phyloP scores from a whole-genome alignment of 306 rosid genomes.

The Medicago lupulina region DNA sequence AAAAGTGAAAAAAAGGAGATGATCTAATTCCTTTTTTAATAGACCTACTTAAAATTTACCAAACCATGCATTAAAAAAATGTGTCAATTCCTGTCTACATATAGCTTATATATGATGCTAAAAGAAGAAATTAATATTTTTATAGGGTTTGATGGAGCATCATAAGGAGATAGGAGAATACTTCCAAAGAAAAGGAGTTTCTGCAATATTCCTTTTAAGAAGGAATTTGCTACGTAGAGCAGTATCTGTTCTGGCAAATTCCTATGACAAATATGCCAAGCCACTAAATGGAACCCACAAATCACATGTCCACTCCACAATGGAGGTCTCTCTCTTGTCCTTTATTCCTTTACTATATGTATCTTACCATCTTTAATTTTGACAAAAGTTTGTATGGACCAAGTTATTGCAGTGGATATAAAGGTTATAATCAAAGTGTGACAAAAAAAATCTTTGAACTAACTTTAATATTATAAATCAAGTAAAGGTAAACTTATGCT shows the following conservation, averaged over 20 bases:
- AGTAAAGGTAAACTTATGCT: background rate
- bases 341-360: background rate
- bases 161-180: conserved; percentile 60
- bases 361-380: too few relatives aligned
- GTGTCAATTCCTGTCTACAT: background rate
- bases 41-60: too few relatives aligned
- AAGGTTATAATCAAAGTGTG: too few relatives aligned
- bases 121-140: background rate
- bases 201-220: conserved; percentile 61
- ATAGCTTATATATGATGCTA: background rate
- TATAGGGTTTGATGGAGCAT: conserved; percentile 56
- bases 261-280: conserved; percentile 63
- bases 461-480: too few relatives aligned
- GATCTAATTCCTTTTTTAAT: too few relatives aligned
- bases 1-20: too few relatives aligned
- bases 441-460: too few relatives aligned
- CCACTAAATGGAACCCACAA: conserved; percentile 72
- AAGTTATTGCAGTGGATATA: too few relatives aligned
- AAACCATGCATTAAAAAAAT: background rate
- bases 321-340: conserved; percentile 48
- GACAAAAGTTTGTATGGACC: too few relatives aligned
- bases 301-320: conserved; percentile 64
- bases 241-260: conserved; percentile 66
- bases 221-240: conserved; percentile 66
- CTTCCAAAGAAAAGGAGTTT: conserved; percentile 58